These are phyloP conservation scores for Saturnispora mendoncae DNA, from an alignment of 805 yeast species.

Conservation along the genomic window DNA sequence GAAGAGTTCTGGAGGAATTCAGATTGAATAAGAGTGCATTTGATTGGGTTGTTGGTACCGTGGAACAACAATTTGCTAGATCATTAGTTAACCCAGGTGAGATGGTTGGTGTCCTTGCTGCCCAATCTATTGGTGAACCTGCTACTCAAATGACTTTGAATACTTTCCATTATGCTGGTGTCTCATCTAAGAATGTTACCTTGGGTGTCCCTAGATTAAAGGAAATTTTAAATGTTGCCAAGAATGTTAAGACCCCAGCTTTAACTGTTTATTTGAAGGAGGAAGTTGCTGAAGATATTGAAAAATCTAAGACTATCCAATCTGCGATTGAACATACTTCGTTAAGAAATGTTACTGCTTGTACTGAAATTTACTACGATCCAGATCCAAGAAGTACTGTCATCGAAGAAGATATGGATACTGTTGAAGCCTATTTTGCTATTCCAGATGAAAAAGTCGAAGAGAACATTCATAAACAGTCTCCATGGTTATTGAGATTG, in stretches of 20 bases:
- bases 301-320: conserved; percentile 88
- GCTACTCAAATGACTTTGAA: conserved; percentile 97
- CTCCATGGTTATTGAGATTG: conserved; percentile 95
- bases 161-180: conserved; percentile 96
- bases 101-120: conserved; percentile 97
- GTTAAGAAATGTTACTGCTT: conserved; percentile 88
- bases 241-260: conserved; percentile 99
- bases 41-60: conserved; percentile 92
- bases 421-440: conserved; percentile 94
- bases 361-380: conserved; percentile 94
- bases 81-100: conserved; percentile 94
- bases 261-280: conserved; percentile 84
- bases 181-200: conserved; percentile 97
- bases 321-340: conserved; percentile 97
- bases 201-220: conserved; percentile 97
- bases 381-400: conserved; percentile 98
- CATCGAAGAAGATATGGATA: conserved; percentile 92
- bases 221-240: conserved; percentile 97
- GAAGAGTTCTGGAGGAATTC: conserved; percentile 88
- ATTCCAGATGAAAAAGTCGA: conserved; percentile 97
- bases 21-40: conserved; percentile 77
- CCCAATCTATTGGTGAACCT: conserved; percentile 97
- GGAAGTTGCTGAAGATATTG: conserved; percentile 79
- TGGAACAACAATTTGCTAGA: conserved; percentile 87
- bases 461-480: conserved; percentile 85